Evolutionary conservation across 2,329 filamentous ascomycete species (phyloP), one percentile per base, ranked within the genome.

Genomic region (Diaporthe vexans): DNA sequence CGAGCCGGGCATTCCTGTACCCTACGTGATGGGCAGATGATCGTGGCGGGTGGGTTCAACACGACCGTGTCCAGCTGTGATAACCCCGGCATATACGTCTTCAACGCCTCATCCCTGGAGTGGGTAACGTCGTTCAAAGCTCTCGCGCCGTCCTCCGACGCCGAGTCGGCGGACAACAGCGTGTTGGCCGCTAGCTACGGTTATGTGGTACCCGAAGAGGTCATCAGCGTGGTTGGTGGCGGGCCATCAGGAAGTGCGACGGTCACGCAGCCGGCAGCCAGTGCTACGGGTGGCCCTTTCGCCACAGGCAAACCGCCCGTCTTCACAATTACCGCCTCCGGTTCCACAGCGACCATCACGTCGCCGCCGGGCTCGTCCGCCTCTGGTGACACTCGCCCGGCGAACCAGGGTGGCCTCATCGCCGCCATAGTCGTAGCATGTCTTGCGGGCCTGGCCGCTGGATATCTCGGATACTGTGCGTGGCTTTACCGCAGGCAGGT

Each of bases 401-500:
- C 76, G 11, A 77, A 74, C 2, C 79, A 80, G 17, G 84, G 82
- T 40, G 80, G 81, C 0, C 84, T 86, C 19, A 85, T 89, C 68
- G 85, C 85, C 21, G 85, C 86, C 1, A 85, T 86, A 35, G 83
- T 92, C 26, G 84, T 95, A 43, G 93, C 93, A 0, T 92, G 91
- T n/a, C 79, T 92, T 5, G 86, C 93, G 6, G 90, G 90, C 63
- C 78, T 93, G 24, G 79, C 91, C 0, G 91, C 91, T 2, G 83
- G 85, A 1, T 94, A 94, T 80, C 87, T 94, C 17, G 91, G 90
- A 59, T 94, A 93, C 85, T 94, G 92, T 82, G 88, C 90, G 24
- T 94, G 91, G 90, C 84, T 95, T 10, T 95, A 95, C 85, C 88
- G 92, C 37, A 91, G 91, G 65, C 93, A 94, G 81, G 88, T 95